Conservation (phyloP, 2,329 filamentous ascomycete genomes). For the Tothia fuscella region DNA sequence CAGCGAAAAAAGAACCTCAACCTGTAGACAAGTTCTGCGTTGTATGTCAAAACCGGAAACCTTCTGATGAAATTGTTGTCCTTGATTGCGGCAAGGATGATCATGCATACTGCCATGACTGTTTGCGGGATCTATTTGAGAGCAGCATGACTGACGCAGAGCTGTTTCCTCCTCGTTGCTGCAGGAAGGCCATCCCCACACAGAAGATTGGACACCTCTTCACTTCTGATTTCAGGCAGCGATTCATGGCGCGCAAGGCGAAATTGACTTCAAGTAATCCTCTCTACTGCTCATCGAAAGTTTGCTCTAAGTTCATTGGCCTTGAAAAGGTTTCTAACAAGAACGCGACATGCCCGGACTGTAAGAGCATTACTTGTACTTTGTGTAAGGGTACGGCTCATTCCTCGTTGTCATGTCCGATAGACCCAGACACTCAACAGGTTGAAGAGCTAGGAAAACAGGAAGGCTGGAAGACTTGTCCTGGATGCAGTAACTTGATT, state of each 20-base stretch:
- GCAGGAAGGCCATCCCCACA: conserved; percentile 2
- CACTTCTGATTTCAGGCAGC: background rate
- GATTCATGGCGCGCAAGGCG: background rate
- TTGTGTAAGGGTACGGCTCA: conserved; percentile 1
- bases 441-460: background rate
- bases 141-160: conserved; percentile 1
- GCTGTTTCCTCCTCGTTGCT: conserved; percentile 10
- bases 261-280: conserved; percentile 4
- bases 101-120: conserved; percentile 7
- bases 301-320: conserved; percentile 4
- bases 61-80: background rate
- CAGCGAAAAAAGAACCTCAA: background rate
- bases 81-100: background rate
- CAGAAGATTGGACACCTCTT: background rate
- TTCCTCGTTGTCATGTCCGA: background rate
- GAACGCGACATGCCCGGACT: conserved; percentile 2
- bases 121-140: conserved; percentile 2
- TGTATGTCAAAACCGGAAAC: background rate
- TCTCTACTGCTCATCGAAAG: conserved; percentile 1
- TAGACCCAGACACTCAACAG: background rate
- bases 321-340: background rate
- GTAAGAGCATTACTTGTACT: background rate
- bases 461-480: conserved; percentile 4
- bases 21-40: background rate
- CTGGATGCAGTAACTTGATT: conserved; percentile 4